These are phyloP conservation scores for Leccinum ochraceum DNA, from an alignment of 768 basidiomycete species.

Conservation along the genomic window DNA sequence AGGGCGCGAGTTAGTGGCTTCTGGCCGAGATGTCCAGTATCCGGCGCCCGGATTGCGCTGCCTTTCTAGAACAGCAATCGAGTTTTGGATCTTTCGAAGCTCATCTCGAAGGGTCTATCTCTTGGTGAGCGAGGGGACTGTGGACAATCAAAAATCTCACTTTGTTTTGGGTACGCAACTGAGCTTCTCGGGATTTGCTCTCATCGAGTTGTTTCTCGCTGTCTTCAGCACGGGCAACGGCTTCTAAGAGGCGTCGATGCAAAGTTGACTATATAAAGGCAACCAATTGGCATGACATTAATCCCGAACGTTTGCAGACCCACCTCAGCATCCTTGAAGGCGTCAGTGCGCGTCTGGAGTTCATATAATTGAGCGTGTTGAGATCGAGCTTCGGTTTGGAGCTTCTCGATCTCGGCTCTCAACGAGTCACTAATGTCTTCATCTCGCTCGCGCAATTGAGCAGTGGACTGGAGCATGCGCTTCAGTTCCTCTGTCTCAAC, in stretches of 20 bases:
- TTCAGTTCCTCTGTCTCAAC: conserved; percentile 77
- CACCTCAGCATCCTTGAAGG: conserved; percentile 65
- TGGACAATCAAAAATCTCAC: conserved; percentile 39
- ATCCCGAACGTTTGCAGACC: conserved; percentile 13
- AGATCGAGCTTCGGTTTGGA: conserved; percentile 48
- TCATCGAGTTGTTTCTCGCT: conserved; percentile 78
- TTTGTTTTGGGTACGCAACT: conserved; percentile 77
- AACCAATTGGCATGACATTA: conserved; percentile 1
- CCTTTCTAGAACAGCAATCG: conserved; percentile 83
- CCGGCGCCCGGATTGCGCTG: conserved; percentile 94
- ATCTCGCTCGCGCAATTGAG: conserved; percentile 60
- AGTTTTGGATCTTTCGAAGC: conserved; percentile 92
- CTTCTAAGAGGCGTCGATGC: conserved; percentile 50
- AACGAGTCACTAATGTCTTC: conserved; percentile 51
- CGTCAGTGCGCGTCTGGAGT: conserved; percentile 49
- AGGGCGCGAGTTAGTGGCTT: conserved; percentile 35
- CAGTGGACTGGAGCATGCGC: conserved; percentile 53
- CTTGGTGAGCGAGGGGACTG: conserved; percentile 8
- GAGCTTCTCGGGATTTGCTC: conserved; percentile 62
- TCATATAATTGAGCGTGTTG: conserved; percentile 58
- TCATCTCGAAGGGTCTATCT: conserved; percentile 87
- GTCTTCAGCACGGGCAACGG: conserved; percentile 46
- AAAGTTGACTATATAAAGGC: conserved; percentile 41
- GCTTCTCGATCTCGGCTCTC: conserved; percentile 54
- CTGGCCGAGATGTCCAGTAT: conserved; percentile 71